Base-by-base conservation (phyloP, 805 yeast species). In the Candida montana region DNA sequence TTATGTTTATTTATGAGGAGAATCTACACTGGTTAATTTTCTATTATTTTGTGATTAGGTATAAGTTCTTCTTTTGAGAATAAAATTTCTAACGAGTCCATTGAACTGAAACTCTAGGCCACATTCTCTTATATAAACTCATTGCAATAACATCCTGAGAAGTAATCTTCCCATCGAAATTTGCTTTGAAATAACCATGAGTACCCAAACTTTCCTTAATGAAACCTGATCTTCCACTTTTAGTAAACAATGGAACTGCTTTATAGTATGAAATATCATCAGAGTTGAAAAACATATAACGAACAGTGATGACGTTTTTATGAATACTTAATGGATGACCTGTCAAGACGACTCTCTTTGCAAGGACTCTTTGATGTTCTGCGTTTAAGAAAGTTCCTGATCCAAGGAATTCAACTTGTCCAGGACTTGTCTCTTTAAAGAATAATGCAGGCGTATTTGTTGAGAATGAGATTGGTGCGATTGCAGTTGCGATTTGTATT, bases 291-390 rank as follows among this genome's bases (percentile, higher is more conserved):
- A 93, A 93, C 99, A 93, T 93, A 75, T 89, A 93, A 52, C 98
- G 81, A 44, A 93, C 75, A 2, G 99, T 93, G 49, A 93, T 87
- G 31, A 90, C 85, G 46, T 74, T 78, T 68, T 87, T 91, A 71
- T 95, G 97, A 54, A 93, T 90, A 71, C 90, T 93, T 64, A 89
- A 81, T 33, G 97, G 95, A 52, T 88, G 89, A 43, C 99, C 99
- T 0, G 98, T 93, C 41, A 93, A 67, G 6, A 93, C 79, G 5
- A 83, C 81, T 60, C 98, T 77, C 73, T 91, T 89, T 26, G 95
- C 95, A 41, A 90, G 59, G 20, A 91, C 74, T 62, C 98, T 77
- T 12, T 82, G 74, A 56, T 83, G 86, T 63, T 93, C 96, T 33
- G 90, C 76, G 59, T 87, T 87, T 55, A 84, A 71, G 69, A 89